Conservation (phyloP, 495 filamentous ascomycete genomes). For the Penicillium herquei region DNA sequence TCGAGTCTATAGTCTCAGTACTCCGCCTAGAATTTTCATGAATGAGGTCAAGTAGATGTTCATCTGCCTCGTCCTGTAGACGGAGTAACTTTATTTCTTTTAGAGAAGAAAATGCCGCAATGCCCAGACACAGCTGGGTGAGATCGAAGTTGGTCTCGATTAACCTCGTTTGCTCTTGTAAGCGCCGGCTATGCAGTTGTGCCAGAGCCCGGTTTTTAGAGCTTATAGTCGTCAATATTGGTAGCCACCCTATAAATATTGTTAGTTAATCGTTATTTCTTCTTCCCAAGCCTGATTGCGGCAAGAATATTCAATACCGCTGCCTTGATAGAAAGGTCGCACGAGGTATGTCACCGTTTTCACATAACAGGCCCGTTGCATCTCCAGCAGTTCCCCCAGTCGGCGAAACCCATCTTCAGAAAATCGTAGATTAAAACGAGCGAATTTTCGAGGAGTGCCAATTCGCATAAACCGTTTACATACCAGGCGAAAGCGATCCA, state of each 20-base stretch:
- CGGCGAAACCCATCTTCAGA: constrained; percentile 55
- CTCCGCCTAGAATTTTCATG: constrained; percentile 19
- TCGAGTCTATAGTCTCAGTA: background rate
- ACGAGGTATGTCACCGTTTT: constrained; percentile 72
- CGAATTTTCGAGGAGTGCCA: constrained; percentile 59
- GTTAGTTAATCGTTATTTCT: constrained; percentile 18
- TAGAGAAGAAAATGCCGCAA: constrained; percentile 56
- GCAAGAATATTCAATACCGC: constrained; percentile 34
- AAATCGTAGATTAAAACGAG: constrained; percentile 60
- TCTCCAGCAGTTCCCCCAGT: constrained; percentile 48
- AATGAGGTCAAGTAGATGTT: constrained; percentile 44
- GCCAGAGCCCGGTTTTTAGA: constrained; percentile 20
- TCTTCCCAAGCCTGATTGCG: background rate
- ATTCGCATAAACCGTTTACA: constrained; percentile 62
- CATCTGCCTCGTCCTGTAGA: constrained; percentile 59
- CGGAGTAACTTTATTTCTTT: constrained; percentile 66
- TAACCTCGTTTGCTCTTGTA: constrained; percentile 33
- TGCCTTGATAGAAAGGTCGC: constrained; percentile 62
- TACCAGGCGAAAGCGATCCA: constrained; percentile 55
- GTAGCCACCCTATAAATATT: constrained; percentile 32
- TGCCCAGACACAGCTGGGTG: constrained; percentile 50
- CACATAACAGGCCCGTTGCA: constrained; percentile 60
- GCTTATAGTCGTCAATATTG: constrained; percentile 21
- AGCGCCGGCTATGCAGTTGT: constrained; percentile 29
- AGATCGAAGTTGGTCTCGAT: constrained; percentile 29